A percentile compares a stretch with the other conserved stretches of the same genome.
These are phyloP conservation scores for Paramecium sonneborni DNA, from an alignment of 73 alveolate genomes.

Conservation along the genomic window DNA sequence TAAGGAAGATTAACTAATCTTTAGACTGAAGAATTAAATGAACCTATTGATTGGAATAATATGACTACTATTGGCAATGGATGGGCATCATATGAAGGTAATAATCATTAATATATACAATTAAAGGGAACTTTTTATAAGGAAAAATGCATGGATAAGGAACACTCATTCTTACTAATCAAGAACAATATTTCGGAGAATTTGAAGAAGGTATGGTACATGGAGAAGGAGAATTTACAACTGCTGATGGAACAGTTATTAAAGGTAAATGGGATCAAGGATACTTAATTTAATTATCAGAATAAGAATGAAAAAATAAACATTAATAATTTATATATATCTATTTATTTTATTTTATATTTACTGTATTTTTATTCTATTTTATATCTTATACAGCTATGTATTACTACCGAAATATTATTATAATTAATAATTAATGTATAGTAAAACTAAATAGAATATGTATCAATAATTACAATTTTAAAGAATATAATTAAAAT, in stretches of 20 bases:
- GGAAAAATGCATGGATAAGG: slow-evolving; percentile 42
- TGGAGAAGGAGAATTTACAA: slow-evolving; percentile 42
- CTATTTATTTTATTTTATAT: no score
- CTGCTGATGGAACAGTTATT: neutral
- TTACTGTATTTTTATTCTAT: no score
- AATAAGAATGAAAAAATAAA: neutral
- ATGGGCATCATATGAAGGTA: slow-evolving; percentile 36
- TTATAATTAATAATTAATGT: no score
- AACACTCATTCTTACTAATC: neutral
- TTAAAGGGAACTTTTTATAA: neutral
- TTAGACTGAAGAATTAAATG: neutral
- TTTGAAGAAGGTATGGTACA: slow-evolving; percentile 27
- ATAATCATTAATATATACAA: neutral
- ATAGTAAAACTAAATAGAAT: no score
- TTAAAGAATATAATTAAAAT: no score
- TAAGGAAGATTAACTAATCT: slow-evolving; percentile 15
- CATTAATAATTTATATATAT: neutral
- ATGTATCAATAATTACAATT: no score
- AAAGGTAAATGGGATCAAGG: slow-evolving; percentile 40
- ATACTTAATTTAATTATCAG: neutral
- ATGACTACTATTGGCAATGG: neutral
- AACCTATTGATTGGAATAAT: slow-evolving; percentile 18
- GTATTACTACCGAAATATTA: no score
- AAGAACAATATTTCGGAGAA: slow-evolving; percentile 7
- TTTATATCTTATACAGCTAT: no score